A percentile compares a stretch with the other conserved stretches of the same genome.
These are phyloP conservation scores for Herpetospermum pedunculosum DNA, from an alignment of 306 rosid genomes.

Conservation along the genomic window DNA sequence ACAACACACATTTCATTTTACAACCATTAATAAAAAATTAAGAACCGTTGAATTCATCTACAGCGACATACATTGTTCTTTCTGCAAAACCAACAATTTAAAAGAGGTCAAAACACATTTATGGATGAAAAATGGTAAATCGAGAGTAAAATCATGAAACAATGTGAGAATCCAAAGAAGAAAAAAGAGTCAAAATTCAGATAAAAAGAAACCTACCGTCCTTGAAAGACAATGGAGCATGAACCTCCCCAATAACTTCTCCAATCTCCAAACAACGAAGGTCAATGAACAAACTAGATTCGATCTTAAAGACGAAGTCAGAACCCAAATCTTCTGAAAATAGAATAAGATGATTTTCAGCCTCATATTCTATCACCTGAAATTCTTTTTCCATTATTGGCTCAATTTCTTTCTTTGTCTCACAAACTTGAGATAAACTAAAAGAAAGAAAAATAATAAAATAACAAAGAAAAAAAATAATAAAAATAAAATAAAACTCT, in stretches of 20 bases:
- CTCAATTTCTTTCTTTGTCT: too few relatives aligned
- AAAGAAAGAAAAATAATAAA: too few relatives aligned
- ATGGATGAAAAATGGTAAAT: neutral
- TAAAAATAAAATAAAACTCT: too few relatives aligned
- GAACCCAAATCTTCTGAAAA: neutral
- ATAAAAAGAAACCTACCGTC: constrained; percentile 31
- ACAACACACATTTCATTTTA: too few relatives aligned
- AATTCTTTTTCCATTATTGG: too few relatives aligned
- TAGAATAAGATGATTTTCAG: too few relatives aligned
- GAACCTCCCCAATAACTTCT: constrained; percentile 24
- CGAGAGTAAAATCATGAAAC: neutral
- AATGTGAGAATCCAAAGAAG: constrained; percentile 13
- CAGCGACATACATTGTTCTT: neutral
- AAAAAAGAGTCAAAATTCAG: neutral
- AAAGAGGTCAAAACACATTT: neutral
- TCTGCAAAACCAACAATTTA: neutral
- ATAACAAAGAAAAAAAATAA: too few relatives aligned
- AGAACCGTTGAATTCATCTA: neutral
- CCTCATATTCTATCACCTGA: too few relatives aligned
- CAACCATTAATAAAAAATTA: neutral
- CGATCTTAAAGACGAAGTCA: constrained; percentile 26
- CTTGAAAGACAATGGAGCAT: constrained; percentile 28
- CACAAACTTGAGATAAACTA: too few relatives aligned
- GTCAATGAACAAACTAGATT: constrained; percentile 26
- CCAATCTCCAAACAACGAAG: constrained; percentile 14